A percentile compares a stretch with the other conserved stretches of the same genome.
These are phyloP conservation scores for Trypanosoma platydactyli DNA, from an alignment of 208 protist genomes.

Conservation along the genomic window DNA sequence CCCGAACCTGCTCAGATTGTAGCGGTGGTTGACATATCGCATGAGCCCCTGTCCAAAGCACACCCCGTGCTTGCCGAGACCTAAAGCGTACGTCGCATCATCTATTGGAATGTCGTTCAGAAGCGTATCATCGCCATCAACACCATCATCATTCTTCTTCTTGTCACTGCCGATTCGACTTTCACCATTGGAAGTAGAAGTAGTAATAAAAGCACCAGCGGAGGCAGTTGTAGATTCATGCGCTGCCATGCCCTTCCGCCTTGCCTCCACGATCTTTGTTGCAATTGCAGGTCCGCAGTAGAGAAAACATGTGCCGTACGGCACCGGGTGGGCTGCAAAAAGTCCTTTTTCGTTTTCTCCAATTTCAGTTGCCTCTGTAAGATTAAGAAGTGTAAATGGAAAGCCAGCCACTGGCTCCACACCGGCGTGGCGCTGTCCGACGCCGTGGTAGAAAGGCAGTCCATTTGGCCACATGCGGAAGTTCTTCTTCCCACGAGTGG, in stretches of 20 bases:
- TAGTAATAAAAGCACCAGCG: no score
- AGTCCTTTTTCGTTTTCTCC: slow-evolving; percentile 64
- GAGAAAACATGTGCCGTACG: slow-evolving; percentile 80
- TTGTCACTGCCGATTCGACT: background rate
- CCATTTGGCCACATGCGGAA: slow-evolving; percentile 57
- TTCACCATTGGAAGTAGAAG: slow-evolving; percentile 6
- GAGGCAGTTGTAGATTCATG: background rate
- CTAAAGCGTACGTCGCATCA: slow-evolving; percentile 86
- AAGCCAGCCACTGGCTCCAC: slow-evolving; percentile 49
- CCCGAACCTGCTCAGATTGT: slow-evolving; percentile 80
- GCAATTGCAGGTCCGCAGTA: slow-evolving; percentile 71
- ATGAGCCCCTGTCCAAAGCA: slow-evolving; percentile 81
- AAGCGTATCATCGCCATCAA: slow-evolving; percentile 12
- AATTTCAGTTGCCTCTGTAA: slow-evolving; percentile 56
- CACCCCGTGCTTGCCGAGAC: slow-evolving; percentile 59
- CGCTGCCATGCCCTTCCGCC: slow-evolving; percentile 6
- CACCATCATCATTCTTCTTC: background rate
- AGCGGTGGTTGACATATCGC: slow-evolving; percentile 89
- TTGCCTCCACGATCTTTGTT: slow-evolving; percentile 52
- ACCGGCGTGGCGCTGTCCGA: slow-evolving; percentile 60
- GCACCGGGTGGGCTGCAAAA: slow-evolving; percentile 50
- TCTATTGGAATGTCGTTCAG: slow-evolving; percentile 51
- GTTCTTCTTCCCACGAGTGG: slow-evolving; percentile 48
- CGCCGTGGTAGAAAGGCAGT: slow-evolving; percentile 74
- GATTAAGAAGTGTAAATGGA: slow-evolving; percentile 72